Evolutionary conservation across 768 basidiomycete species (phyloP), one percentile per base, ranked within the genome.

Genomic region (Suillus spraguei): DNA sequence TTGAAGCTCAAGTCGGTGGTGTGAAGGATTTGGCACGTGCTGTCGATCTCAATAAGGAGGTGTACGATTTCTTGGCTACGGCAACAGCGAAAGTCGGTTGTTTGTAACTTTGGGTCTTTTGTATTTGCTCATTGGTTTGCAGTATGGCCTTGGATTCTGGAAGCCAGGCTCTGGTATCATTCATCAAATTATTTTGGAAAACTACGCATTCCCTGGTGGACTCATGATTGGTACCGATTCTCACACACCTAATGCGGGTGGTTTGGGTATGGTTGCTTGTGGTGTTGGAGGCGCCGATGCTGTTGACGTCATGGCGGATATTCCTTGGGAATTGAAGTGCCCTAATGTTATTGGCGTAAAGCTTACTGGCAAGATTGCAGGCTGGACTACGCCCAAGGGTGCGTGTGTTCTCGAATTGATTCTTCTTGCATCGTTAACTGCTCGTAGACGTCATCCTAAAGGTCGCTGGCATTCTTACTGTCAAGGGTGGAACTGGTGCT

Each of bases 191-290:
- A 95, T 99, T 75, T 86, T 99, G 72, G 97, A 99, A 79, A 98
- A 99, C 84, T 99, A 99, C 77, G 97, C 96, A 4, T 96, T 98
- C 88, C 97, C 97, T 60, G 97, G 97, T 81, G 94, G 96, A 72
- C 85, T 99, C 64, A 99, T 99, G 97, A 98, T 99, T 70, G 97
- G 97, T 76, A 99, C 97, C 63, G 97, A 99, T 82, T 99, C 97
- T 38, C 95, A 99, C 80, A 98, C 97, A 8, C 97, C 97, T 56
- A 99, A 99, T 75, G 97, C 97, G 65, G 97, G 97, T 77, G 97
- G 97, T 83, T 89, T 99, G 69, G 97, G 96, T 69, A 99, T 99
- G 97, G 84, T 98, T 76, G 97, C 97, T 53, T 97, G 97, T 77
- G 97, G 97, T 86, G 97, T 99, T 68, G 97, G 97, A 73, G 97